These are phyloP conservation scores for Trichodelitschia bisporula DNA, from an alignment of 495 filamentous ascomycete genomes.

Conservation along the genomic window DNA sequence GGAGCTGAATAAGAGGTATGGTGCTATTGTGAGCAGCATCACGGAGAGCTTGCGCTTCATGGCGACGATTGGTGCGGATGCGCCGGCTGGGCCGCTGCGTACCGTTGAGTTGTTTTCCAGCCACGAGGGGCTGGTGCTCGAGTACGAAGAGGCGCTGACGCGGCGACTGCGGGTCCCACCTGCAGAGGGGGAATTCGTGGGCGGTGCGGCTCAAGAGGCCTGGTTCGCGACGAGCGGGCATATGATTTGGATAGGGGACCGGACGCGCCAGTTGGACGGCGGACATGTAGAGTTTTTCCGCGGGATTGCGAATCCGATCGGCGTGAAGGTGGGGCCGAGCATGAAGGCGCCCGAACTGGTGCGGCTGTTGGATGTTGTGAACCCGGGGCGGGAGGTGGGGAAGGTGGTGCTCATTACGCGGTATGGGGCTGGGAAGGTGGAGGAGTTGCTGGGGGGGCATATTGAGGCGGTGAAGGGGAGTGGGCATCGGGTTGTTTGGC, in stretches of 20 bases:
- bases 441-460: conserved; percentile 45
- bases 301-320: conserved; percentile 82
- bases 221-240: conserved; percentile 63
- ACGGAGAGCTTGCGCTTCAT: conserved; percentile 86
- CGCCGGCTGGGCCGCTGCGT: conserved; percentile 51
- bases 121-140: conserved; percentile 81
- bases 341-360: conserved; percentile 52
- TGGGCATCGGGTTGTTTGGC: conserved; percentile 69
- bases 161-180: conserved; percentile 43
- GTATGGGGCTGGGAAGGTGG: conserved; percentile 59
- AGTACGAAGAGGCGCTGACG: conserved; percentile 79
- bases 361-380: conserved; percentile 53
- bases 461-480: conserved; percentile 66
- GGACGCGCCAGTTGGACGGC: conserved; percentile 73
- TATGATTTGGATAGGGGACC: conserved; percentile 96
- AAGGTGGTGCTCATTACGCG: conserved; percentile 93
- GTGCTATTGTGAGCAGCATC: conserved; percentile 57
- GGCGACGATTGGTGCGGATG: conserved; percentile 82
- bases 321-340: conserved; percentile 81
- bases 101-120: conserved; percentile 92
- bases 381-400: conserved; percentile 55
- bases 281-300: conserved; percentile 96
- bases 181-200: conserved; percentile 2
- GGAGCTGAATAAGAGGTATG: conserved; percentile 60
- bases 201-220: conserved; percentile 32